Evolutionary conservation across 805 yeast genomes (phyloP), one percentile per base, ranked within the genome.

Genomic region (Scheffersomyces coipomensis): DNA sequence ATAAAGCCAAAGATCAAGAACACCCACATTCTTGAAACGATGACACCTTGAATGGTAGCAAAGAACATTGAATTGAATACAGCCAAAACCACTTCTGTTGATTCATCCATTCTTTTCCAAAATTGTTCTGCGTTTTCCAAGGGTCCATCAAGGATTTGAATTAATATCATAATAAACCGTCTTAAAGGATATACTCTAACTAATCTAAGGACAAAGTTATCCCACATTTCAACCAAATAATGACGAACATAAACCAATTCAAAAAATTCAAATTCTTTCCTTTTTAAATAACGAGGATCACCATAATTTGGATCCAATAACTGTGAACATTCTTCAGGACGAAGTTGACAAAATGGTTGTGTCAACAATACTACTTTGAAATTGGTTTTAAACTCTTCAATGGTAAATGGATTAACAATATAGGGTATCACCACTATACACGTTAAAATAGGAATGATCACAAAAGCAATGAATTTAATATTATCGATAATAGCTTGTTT

Each of bases 241-340:
- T 48, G 53, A 5, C 56, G 44, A 8, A 53, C 40, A 26, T 54
- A 53, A 12, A 53, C 40, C 12, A 50, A 33, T 4, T 53, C 55
- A 33, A 39, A 47, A n/a, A 43, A 12, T 23, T 38, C 32, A 34
- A 53, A 53, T 7, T 19, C 15, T 7, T 50, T 49, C 30, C 37
- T 23, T 18, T 26, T 37, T 29, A 43, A 37, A 3, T 37, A 23
- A 4, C 17, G 19, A 2, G 39, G 29, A 33, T 37, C 13, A n/a
- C 42, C 45, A 35, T 37, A 24, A 5, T 24, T 16, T 15, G 43
- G 42, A 26, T 36, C 41, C 13, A 39, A 9, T 23, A 37, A 32
- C 19, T 32, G 23, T 5, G 15, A 10, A 29, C 49, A 45, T n/a
- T 43, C 47, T 8, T 31, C 22, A n/a, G 44, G 46, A 8, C 34